Percentiles rank a stretch among this genome's conserved stretches.
These are phyloP conservation scores for Colletotrichum aenigma DNA, from an alignment of 2,329 filamentous ascomycete genomes.

Conservation along the genomic window DNA sequence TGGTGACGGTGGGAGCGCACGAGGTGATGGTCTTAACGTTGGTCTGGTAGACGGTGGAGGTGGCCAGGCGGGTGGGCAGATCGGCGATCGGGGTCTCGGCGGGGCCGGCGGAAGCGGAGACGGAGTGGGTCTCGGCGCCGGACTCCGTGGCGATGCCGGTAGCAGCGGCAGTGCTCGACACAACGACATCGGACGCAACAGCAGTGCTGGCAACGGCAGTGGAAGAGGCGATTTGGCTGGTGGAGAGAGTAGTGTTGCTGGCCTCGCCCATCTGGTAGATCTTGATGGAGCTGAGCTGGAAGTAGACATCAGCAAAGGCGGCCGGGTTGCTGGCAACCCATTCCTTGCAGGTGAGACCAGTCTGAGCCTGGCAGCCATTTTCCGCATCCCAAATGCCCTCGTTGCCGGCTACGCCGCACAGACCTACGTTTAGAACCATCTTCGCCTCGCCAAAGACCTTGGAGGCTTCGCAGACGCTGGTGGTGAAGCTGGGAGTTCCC, in stretches of 20 bases:
- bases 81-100: neutral
- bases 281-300: conserved; percentile 49
- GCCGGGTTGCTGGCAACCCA: conserved; percentile 41
- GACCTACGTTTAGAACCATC: conserved; percentile 43
- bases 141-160: neutral
- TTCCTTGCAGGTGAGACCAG: conserved; percentile 33
- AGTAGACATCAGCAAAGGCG: conserved; percentile 40
- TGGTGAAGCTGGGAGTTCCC: conserved; percentile 29
- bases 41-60: conserved; percentile 18
- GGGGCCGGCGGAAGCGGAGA: neutral
- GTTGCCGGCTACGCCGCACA: conserved; percentile 69
- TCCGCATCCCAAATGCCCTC: conserved; percentile 26
- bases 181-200: neutral
- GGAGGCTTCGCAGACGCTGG: conserved; percentile 28
- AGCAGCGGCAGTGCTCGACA: neutral
- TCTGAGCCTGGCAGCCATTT: conserved; percentile 24
- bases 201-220: neutral
- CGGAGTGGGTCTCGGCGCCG: neutral
- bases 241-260: neutral
- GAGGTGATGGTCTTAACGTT: conserved; percentile 22
- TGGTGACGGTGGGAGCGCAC: conserved; percentile 3
- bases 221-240: neutral
- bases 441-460: conserved; percentile 31
- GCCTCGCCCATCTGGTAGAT: conserved; percentile 29
- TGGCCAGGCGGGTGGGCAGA: conserved; percentile 14